A percentile compares a stretch with the other conserved stretches of the same genome.
Evolutionary conservation across 1,139 yeast species (phyloP).

Genomic region (Magnusiomyces magnusii): DNA sequence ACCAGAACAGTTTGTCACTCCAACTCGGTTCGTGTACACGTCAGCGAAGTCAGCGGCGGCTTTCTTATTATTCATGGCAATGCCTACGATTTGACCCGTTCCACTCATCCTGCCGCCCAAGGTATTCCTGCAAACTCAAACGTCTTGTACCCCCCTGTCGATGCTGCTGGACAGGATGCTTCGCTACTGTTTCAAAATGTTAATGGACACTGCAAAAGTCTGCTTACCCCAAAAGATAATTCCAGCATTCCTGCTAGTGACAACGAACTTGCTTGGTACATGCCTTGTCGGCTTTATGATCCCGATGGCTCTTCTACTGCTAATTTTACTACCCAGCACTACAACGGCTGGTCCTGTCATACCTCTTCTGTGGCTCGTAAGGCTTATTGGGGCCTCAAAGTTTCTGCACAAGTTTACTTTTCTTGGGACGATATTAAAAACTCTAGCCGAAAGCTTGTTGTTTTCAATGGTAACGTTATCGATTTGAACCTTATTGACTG

Average conservation of each 20-base stretch:
- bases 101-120: conserved; percentile 72
- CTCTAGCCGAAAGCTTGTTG: conserved; percentile 68
- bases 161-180: conserved; percentile 88
- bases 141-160: conserved; percentile 71
- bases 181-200: conserved; percentile 90
- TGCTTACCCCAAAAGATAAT: conserved; percentile 66
- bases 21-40: conserved; percentile 44
- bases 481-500: conserved; percentile 71
- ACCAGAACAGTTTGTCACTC: conserved; percentile 76
- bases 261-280: conserved; percentile 83
- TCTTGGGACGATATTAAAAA: conserved; percentile 83
- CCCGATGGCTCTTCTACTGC: conserved; percentile 66
- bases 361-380: conserved; percentile 62
- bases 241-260: conserved; percentile 61
- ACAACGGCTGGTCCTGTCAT: conserved; percentile 89
- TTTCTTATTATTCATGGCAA: conserved; percentile 73
- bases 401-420: conserved; percentile 71
- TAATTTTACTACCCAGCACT: conserved; percentile 49
- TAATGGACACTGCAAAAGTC: conserved; percentile 82
- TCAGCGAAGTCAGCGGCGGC: conserved; percentile 51
- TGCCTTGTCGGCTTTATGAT: conserved; percentile 73
- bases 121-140: conserved; percentile 65
- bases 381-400: conserved; percentile 53
- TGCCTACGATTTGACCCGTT: conserved; percentile 61
- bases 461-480: conserved; percentile 79